Base-by-base conservation (phyloP, 352 stramenopile genomes). In the Pythium plurisporium region DNA sequence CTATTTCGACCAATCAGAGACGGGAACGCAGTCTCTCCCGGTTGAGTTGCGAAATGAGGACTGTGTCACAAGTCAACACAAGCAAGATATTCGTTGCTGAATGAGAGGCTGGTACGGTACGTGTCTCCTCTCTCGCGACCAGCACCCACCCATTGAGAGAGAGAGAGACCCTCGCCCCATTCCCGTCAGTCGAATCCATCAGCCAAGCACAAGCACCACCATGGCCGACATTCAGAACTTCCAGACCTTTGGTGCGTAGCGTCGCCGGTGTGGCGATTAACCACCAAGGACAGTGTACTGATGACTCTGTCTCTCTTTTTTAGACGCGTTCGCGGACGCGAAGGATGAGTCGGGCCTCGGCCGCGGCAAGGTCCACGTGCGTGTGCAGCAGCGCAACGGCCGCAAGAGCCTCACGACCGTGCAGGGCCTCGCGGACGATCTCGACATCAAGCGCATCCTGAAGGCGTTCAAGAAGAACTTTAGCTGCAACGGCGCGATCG, bases 391-490 rank as follows among this genome's bases (percentile, higher is more conserved):
- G 86, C 94, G 97, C 65, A 99, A 99, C 72, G 96, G 97, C 45
- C 89, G 96, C 62, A 99, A 99, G 86, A 99, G 96, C 96, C 96
- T 99, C 73, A 99, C 97, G 48, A 99, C 97, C 7, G 91, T 99
- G 25, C 96, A 98, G 68, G 97, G 96, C 31, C 82, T 99, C 51
- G 96, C 96, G 1, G 91, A 98, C 57, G 97, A 99, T 79, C 82
- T 99, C 58, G 96, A 99, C 70, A 81, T 99, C 48, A 99, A 99
- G 84, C 86, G 96, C 51, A 99, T 99, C 78, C 95, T 98, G 63
- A 99, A 99, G 79, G 97, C 97, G 44, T 99, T 99, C 72, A 99
- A 99, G 89, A 99, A 99, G 85, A 99, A 99, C 78, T 99, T 99
- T 72, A 98, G 89, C 71, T 99, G 97, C 82, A 99, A 99, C 82